phyloP scores from a whole-genome alignment of 1,284 basidiomycete species.

The Abortiporus biennis region DNA sequence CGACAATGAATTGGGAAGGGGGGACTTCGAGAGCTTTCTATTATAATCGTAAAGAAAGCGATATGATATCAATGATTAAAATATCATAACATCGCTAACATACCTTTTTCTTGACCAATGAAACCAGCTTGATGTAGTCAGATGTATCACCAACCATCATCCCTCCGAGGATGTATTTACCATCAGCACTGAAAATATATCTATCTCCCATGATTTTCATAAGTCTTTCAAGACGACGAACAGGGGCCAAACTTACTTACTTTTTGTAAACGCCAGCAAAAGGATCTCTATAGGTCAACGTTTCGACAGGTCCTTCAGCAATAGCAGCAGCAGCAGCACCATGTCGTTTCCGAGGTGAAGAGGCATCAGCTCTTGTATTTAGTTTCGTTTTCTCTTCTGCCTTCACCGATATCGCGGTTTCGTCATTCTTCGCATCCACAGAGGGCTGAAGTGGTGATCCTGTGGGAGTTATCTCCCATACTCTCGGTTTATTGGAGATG shows the following conservation, averaged over 20 bases:
- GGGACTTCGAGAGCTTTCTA: constrained; percentile 60
- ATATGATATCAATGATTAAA: background rate
- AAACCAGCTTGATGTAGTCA: constrained; percentile 67
- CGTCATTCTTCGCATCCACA: background rate
- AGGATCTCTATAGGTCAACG: constrained; percentile 68
- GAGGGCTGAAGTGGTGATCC: constrained; percentile 6
- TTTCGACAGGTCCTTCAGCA: constrained; percentile 47
- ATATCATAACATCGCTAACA: constrained; percentile 5
- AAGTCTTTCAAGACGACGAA: background rate
- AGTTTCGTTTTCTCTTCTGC: constrained; percentile 1
- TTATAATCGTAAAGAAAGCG: background rate
- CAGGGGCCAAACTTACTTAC: constrained; percentile 21
- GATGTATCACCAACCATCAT: constrained; percentile 79
- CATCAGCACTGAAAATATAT: constrained; percentile 72
- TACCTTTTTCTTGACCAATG: constrained; percentile 68
- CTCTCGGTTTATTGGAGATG: constrained; percentile 1
- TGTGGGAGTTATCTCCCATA: too few relatives aligned
- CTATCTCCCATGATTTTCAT: constrained; percentile 18
- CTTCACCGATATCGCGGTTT: background rate
- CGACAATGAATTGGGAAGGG: constrained; percentile 65
- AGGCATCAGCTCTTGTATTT: constrained; percentile 19
- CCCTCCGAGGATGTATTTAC: constrained; percentile 69
- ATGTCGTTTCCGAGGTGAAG: constrained; percentile 22
- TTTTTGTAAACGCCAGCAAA: constrained; percentile 72
- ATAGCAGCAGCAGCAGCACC: constrained; percentile 14